Evolutionary conservation across 495 filamentous ascomycete species (phyloP).

Genomic region (Xylaria curta): DNA sequence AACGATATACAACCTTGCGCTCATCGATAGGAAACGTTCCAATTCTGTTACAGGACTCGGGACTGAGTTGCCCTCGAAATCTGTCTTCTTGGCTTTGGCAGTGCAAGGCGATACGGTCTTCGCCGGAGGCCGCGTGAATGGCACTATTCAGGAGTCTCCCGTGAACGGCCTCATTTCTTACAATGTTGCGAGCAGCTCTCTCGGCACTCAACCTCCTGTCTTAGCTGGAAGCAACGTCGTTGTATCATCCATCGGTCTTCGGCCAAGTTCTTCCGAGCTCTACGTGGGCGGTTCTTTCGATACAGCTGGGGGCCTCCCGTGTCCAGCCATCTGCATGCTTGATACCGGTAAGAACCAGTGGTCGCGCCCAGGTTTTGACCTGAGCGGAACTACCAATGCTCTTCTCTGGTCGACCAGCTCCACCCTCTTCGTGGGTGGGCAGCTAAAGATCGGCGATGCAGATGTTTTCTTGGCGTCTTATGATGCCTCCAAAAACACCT

Average conservation of each 20-base stretch:
- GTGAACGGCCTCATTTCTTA: conserved; percentile 82
- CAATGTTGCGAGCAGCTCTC: conserved; percentile 68
- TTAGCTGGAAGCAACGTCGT: conserved; percentile 70
- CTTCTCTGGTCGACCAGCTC: conserved; percentile 77
- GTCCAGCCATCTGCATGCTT: conserved; percentile 81
- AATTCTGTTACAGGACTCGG: conserved; percentile 74
- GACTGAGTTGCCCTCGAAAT: conserved; percentile 68
- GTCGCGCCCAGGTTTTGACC: conserved; percentile 72
- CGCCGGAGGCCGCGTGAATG: conserved; percentile 80
- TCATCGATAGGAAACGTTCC: conserved; percentile 66
- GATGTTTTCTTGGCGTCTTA: conserved; percentile 75
- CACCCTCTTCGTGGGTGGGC: conserved; percentile 76
- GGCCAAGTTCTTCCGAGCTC: conserved; percentile 72
- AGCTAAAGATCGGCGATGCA: conserved; percentile 67
- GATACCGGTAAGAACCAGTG: conserved; percentile 71
- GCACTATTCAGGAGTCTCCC: conserved; percentile 63
- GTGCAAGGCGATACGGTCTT: conserved; percentile 74
- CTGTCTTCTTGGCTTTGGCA: conserved; percentile 74
- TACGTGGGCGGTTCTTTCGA: conserved; percentile 87
- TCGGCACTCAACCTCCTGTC: conserved; percentile 70
- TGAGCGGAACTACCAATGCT: conserved; percentile 70
- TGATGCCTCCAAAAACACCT: conserved; percentile 65
- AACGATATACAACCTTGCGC: conserved; percentile 74
- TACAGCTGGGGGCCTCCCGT: conserved; percentile 81
- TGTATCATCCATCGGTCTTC: conserved; percentile 75